A percentile compares a stretch with the other conserved stretches of the same genome.
phyloP scores from a whole-genome alignment of 768 basidiomycete species.

The Hericium coralloides region DNA sequence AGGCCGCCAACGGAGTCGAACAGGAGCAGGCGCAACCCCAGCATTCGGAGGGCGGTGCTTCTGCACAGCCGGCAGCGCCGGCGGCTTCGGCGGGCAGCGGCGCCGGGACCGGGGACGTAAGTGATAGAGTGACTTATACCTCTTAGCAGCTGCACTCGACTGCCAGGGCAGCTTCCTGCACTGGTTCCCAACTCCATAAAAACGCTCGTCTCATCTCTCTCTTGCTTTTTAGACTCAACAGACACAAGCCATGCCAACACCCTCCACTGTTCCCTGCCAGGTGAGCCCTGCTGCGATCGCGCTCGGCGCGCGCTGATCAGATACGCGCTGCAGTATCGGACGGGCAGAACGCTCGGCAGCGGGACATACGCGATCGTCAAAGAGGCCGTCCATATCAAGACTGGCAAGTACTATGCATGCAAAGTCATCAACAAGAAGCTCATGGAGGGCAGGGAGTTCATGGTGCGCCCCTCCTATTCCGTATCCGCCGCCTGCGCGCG shows the following conservation, averaged over 20 bases:
- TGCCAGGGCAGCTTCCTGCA: background rate
- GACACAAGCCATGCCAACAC: slow-evolving; percentile 20
- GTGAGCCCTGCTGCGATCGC: slow-evolving; percentile 18
- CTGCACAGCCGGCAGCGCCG: background rate
- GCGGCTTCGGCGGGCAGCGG: background rate
- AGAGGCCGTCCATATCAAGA: slow-evolving; percentile 91
- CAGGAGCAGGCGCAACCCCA: background rate
- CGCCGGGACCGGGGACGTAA: background rate
- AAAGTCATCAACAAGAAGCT: slow-evolving; percentile 99
- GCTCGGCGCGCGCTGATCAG: background rate
- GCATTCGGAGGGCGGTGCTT: background rate
- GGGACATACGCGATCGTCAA: slow-evolving; percentile 95
- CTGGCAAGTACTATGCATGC: slow-evolving; percentile 92
- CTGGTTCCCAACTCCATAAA: background rate
- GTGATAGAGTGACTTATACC: background rate
- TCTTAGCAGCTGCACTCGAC: background rate
- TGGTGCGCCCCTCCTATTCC: slow-evolving; percentile 47
- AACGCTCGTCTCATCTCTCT: background rate
- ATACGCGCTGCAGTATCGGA: slow-evolving; percentile 55
- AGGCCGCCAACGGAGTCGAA: background rate
- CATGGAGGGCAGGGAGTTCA: slow-evolving; percentile 96
- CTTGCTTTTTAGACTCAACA: background rate
- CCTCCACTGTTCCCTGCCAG: slow-evolving; percentile 39
- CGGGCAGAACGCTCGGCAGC: slow-evolving; percentile 80
- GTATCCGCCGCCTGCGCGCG: background rate